Evolutionary conservation across 768 basidiomycete species (phyloP).

Genomic region (Rhizopogon vulgaris): DNA sequence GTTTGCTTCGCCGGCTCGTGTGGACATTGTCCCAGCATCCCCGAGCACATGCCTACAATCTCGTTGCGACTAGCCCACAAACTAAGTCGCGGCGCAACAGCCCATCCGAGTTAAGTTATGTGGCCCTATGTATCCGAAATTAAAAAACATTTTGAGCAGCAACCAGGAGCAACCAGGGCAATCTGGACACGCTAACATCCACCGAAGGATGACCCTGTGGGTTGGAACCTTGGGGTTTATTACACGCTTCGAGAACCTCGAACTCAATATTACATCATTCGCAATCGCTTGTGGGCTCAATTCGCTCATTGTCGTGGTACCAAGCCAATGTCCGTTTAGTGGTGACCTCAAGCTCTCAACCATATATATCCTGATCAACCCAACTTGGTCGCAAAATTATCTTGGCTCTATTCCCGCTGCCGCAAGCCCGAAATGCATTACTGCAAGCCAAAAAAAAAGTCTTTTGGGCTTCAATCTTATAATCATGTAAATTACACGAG

Average conservation of each 20-base stretch:
- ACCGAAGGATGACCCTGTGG: too few species aligned
- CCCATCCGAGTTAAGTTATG: neutral
- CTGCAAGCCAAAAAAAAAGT: neutral
- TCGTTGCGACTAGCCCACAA: neutral
- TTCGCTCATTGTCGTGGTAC: too few species aligned
- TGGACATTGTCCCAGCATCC: neutral
- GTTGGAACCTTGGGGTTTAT: too few species aligned
- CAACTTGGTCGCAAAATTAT: conserved; percentile 11
- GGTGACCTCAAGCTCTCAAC: too few species aligned
- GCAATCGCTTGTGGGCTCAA: too few species aligned
- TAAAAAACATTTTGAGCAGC: neutral
- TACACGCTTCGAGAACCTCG: too few species aligned
- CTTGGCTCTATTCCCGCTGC: neutral
- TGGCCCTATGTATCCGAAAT: neutral
- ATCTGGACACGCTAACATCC: too few species aligned
- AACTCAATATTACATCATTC: too few species aligned
- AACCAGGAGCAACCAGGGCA: too few species aligned
- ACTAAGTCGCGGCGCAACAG: too few species aligned
- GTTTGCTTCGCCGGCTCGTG: neutral
- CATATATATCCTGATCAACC: conserved; percentile 16
- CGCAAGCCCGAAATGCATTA: conserved; percentile 5
- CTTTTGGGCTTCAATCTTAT: neutral
- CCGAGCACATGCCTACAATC: neutral
- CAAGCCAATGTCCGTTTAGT: too few species aligned
- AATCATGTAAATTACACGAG: neutral